Conservation (phyloP, 2,329 filamentous ascomycete species). For the Colletotrichum coccodes region DNA sequence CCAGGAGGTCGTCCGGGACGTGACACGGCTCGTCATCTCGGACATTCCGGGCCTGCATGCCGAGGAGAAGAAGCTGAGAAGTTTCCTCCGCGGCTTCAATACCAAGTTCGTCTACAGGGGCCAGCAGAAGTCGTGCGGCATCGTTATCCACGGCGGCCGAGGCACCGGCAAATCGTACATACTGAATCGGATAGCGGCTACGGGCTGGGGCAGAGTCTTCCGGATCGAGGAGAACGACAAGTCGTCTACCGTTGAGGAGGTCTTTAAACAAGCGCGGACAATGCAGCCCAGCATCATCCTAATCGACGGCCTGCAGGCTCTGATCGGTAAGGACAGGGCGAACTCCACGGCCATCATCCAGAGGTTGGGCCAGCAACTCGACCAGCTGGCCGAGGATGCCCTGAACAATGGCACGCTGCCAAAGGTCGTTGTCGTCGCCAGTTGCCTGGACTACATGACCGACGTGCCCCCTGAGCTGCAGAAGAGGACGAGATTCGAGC, state of each 20-base stretch:
- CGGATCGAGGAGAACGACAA: conserved; percentile 67
- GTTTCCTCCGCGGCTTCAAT: conserved; percentile 68
- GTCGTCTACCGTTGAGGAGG: conserved; percentile 68
- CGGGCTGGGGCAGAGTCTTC: conserved; percentile 77
- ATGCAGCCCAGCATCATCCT: conserved; percentile 81
- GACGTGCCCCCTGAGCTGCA: conserved; percentile 78
- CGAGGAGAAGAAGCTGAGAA: conserved; percentile 74
- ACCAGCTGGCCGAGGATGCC: conserved; percentile 58
- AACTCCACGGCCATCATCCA: conserved; percentile 61
- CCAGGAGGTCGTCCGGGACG: conserved; percentile 27
- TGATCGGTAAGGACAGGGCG: conserved; percentile 70
- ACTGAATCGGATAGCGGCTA: conserved; percentile 72
- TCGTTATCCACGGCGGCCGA: conserved; percentile 82
- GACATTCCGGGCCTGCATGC: conserved; percentile 75
- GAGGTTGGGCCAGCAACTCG: conserved; percentile 64
- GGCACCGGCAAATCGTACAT: conserved; percentile 88
- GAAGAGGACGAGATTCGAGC: conserved; percentile 70
- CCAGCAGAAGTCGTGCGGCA: conserved; percentile 59
- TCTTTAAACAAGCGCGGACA: conserved; percentile 75
- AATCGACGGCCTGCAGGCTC: conserved; percentile 79
- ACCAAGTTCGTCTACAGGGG: conserved; percentile 41
- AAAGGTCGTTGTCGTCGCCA: conserved; percentile 78
- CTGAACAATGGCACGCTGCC: conserved; percentile 51
- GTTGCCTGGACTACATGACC: conserved; percentile 75
- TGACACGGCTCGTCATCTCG: conserved; percentile 53